Evolutionary conservation across 306 rosid genomes (phyloP), one percentile per base, ranked within the genome.

Genomic region (Ormosia emarginata): DNA sequence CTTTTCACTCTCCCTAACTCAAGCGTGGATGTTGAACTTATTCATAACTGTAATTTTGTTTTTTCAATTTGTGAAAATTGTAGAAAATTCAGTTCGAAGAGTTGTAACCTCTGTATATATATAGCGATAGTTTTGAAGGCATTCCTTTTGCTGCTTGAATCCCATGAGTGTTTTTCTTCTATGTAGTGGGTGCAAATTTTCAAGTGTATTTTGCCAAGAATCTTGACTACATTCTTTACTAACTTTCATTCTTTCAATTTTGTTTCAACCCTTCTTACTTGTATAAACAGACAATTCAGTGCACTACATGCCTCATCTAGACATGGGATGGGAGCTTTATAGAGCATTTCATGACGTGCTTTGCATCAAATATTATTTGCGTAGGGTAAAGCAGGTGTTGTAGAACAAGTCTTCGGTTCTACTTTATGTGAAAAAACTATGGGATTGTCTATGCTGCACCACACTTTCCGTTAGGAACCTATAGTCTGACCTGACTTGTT

Each of bases 51-150:
- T 84, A 82, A 78, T 84, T 78, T 86, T 78, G 77, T 46, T 75
- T 69, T 74, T 79, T 33, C 85, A 85, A n/a, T 85, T 72, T 89
- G 87, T 89, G 89, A 81, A 75, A 77, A 79, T 82, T 83, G 85
- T 79, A 79, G 92, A 87, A 76, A 87, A 77, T 44, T 83, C 75
- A 74, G 89, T 81, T 65, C 78, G 33, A 41, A 66, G 82, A 84
- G 83, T 79, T 92, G 92, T 88, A 90, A 89, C 91, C 49, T 79
- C 84, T 96, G 97, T 96, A 89, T 73, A 94, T 92, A 91, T 79
- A 90, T 85, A 84, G 89, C 73, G 61, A 85, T 85, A 81, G 88
- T 86, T 89, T 83, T 85, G 86, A 88, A 89, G 89, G 67, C 84
- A 83, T 92, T 88, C 87, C 79, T 83, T 92, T 87, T 87, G 71